Evolutionary conservation across 768 basidiomycete species (phyloP).

Genomic region (Mycena alexandri): DNA sequence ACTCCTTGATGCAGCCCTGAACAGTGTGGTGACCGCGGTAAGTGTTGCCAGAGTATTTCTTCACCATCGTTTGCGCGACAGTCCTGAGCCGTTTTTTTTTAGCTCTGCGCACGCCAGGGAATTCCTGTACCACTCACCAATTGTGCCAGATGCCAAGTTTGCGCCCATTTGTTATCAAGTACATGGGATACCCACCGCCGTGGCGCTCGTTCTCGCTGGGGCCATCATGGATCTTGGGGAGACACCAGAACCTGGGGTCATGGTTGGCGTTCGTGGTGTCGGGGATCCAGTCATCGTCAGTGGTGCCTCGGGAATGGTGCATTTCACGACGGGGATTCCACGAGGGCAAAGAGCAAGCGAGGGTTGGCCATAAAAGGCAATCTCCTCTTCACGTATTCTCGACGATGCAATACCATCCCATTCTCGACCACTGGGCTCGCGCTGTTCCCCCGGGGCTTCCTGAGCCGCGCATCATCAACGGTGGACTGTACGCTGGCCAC

Average conservation of each 20-base stretch:
- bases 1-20: background rate
- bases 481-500: no score
- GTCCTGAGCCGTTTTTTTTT: background rate
- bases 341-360: no score
- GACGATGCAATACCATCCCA: no score
- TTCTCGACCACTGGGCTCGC: no score
- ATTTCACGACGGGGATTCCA: no score
- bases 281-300: background rate
- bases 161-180: background rate
- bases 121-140: background rate
- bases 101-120: no score
- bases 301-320: no score
- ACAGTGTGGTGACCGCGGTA: background rate
- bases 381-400: no score
- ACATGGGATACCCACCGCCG: background rate
- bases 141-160: background rate
- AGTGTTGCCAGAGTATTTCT: background rate
- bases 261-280: background rate
- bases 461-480: no score
- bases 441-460: no score
- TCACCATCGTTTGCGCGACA: background rate
- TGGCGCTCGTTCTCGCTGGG: background rate
- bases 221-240: background rate
- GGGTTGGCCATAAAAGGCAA: no score
- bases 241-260: no score